phyloP scores from a whole-genome alignment of 2,329 filamentous ascomycete genomes.

The Diaporthe destruens region DNA sequence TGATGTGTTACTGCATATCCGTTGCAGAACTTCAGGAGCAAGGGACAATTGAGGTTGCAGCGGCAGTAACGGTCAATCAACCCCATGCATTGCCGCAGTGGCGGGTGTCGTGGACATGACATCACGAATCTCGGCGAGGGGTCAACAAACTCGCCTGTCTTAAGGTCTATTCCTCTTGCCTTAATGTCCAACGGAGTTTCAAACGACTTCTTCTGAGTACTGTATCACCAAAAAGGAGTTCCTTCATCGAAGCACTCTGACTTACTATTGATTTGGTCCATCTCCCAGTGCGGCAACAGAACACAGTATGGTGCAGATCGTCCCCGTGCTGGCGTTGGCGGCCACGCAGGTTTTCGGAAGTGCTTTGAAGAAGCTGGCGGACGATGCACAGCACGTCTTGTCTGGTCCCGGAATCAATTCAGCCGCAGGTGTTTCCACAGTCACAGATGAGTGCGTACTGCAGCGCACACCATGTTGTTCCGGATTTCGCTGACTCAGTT shows the following conservation, averaged over 20 bases:
- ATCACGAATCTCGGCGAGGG: conserved; percentile 33
- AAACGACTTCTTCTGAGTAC: not conserved
- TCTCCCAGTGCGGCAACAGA: not conserved
- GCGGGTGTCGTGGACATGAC: conserved; percentile 35
- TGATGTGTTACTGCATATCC: not conserved
- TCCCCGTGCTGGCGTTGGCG: not conserved
- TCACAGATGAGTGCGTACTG: conserved; percentile 15
- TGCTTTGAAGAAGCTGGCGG: not conserved
- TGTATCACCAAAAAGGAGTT: not conserved
- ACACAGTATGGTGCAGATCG: conserved; percentile 6
- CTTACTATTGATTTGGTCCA: not conserved
- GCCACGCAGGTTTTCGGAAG: not conserved
- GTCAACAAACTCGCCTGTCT: conserved; percentile 24
- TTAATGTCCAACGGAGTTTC: too few species aligned
- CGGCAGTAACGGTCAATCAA: conserved; percentile 7
- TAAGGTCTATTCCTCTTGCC: too few species aligned
- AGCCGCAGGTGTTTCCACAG: not conserved
- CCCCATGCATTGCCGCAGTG: not conserved
- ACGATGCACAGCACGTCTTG: conserved; percentile 25
- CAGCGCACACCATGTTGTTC: not conserved
- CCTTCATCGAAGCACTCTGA: not conserved
- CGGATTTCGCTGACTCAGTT: not conserved
- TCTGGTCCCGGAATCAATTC: not conserved
- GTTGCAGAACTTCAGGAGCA: not conserved
- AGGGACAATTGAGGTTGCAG: not conserved